These are phyloP conservation scores for Bryoglossum gracile DNA, from an alignment of 495 filamentous ascomycete genomes.

Conservation along the genomic window DNA sequence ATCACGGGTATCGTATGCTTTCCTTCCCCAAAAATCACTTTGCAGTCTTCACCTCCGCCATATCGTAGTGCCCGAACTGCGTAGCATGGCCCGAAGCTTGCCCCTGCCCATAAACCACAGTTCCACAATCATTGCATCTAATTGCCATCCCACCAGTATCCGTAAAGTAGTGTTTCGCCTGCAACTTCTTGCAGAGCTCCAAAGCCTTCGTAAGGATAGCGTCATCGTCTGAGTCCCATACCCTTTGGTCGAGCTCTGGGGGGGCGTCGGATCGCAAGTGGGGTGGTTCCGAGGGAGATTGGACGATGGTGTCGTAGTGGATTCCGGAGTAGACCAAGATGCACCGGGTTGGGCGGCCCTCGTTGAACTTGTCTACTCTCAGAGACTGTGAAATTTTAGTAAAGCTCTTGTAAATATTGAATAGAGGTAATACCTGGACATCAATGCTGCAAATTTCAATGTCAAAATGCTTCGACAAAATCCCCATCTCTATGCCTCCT, in stretches of 20 bases:
- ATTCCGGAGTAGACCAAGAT: constrained; percentile 90
- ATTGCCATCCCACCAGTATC: constrained; percentile 81
- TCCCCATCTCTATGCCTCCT: constrained; percentile 81
- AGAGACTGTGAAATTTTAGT: constrained; percentile 22
- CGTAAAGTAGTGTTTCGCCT: constrained; percentile 80
- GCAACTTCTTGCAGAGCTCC: constrained; percentile 59
- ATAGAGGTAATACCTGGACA: constrained; percentile 33
- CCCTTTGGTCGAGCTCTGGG: constrained; percentile 67
- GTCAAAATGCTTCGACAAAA: constrained; percentile 77
- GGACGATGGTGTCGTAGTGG: constrained; percentile 88
- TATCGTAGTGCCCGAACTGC: constrained; percentile 61
- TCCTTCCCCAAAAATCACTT: no score
- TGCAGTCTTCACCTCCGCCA: constrained; percentile 51
- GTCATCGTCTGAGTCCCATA: constrained; percentile 66
- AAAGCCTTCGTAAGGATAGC: constrained; percentile 60
- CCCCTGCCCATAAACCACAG: constrained; percentile 66
- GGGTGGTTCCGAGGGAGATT: constrained; percentile 57
- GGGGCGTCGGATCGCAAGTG: constrained; percentile 49
- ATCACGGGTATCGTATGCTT: neutral
- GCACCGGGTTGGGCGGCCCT: constrained; percentile 60
- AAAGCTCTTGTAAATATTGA: neutral
- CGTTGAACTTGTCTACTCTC: constrained; percentile 68
- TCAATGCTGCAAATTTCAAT: constrained; percentile 85
- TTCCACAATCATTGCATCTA: constrained; percentile 68
- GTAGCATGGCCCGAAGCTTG: constrained; percentile 61